Evolutionary conservation across 2,329 filamentous ascomycete species (phyloP), one percentile per base, ranked within the genome.

Genomic region (Aspergillus puulaauensis): DNA sequence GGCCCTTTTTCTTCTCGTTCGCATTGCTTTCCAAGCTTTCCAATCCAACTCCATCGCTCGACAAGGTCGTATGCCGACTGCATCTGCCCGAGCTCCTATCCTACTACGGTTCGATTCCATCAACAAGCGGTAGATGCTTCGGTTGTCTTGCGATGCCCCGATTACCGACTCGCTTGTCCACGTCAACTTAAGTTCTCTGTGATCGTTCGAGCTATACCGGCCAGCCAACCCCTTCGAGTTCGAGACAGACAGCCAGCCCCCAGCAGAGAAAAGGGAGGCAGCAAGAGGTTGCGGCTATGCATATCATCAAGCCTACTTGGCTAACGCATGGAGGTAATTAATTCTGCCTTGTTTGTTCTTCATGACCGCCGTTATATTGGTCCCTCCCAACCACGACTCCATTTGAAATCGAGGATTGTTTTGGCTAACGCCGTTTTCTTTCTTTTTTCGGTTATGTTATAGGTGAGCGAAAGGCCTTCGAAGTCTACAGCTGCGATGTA

Each of bases 401-500:
- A 15, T 33, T 27, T 19, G 23, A 15, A 41, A 37, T 41, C 19
- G 27, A 50, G 9, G 27, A 51, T 15, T 37, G 19, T 23, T 37
- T 40, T 52, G 31, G 56, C 68, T 70, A 61, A 70, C 54, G 2
- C 2, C 3, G 6, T 14, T 12, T 48, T 15, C 21, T 17, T 44
- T 40, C 23, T 33, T 21, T 27, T 39, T 33, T 43, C 58, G 21
- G 48, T 21, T 17, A 63, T 54, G 67, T 56, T 35, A 58, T 68
- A 91, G 90, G 93, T 73, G 95, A 99, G 80, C 91, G 96, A 75
- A 98, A 97, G 73, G 93, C 98, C 74, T 96, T 96, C 72, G 95
- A 99, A 78, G 93, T 98, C 65, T 99, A 98, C 80, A 96, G 91
- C 79, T 98, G 93, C 75, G 91, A 98, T 81, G 87, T 99, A 64